Evolutionary conservation across 371 early-diverging fungal species (phyloP).

Genomic region (Mortierella sp.): DNA sequence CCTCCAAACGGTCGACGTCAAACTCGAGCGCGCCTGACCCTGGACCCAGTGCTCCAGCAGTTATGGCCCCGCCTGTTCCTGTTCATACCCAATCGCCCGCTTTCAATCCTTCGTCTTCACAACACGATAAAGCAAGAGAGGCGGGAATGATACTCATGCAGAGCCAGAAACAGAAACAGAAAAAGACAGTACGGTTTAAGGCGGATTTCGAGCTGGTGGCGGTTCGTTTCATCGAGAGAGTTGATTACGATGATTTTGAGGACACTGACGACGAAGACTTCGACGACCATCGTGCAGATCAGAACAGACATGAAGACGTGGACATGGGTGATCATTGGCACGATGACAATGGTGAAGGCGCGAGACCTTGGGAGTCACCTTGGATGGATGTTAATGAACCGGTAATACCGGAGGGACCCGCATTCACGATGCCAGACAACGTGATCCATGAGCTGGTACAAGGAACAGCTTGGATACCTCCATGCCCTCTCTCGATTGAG

Average conservation of each 20-base stretch:
- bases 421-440: constrained; percentile 16
- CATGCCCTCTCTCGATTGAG: constrained; percentile 3
- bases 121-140: constrained; percentile 16
- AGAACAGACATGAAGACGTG: neutral
- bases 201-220: constrained; percentile 6
- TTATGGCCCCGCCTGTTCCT: too few relatives aligned
- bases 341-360: neutral
- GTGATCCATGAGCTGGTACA: neutral
- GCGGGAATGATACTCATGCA: neutral
- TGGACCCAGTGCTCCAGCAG: too few relatives aligned
- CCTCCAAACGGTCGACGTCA: neutral
- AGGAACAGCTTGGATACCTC: constrained; percentile 6
- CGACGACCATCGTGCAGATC: neutral
- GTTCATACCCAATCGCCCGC: neutral
- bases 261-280: neutral
- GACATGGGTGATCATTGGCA: neutral
- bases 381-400: neutral
- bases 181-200: constrained; percentile 37
- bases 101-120: constrained; percentile 10
- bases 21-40: too few relatives aligned
- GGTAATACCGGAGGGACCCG: neutral
- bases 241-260: neutral
- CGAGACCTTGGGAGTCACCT: neutral
- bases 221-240: constrained; percentile 2
- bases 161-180: neutral